These are phyloP conservation scores for Fagus crenata DNA, from an alignment of 306 rosid species.

Conservation along the genomic window DNA sequence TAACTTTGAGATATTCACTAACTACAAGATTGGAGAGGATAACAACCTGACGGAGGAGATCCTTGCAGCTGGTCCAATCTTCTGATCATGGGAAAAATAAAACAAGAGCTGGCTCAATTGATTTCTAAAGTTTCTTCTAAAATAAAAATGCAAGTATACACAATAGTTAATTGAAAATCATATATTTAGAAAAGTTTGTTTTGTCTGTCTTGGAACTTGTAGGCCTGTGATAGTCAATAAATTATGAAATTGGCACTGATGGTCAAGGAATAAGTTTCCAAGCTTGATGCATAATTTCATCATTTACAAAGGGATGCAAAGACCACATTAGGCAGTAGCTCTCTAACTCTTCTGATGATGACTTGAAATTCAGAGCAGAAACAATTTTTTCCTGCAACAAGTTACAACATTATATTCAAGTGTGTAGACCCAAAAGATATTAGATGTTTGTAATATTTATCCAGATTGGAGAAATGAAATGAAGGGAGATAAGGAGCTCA, in stretches of 20 bases:
- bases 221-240: too few relatives aligned
- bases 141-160: too few relatives aligned
- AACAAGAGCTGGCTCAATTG: not conserved
- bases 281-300: slow-evolving; percentile 53
- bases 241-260: not conserved
- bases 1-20: slow-evolving; percentile 68
- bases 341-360: slow-evolving; percentile 62
- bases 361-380: slow-evolving; percentile 52
- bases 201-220: too few relatives aligned
- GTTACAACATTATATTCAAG: not conserved
- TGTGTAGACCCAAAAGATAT: not conserved
- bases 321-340: slow-evolving; percentile 83
- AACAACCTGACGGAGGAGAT: slow-evolving; percentile 61
- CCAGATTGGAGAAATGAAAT: slow-evolving; percentile 9
- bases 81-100: slow-evolving; percentile 28
- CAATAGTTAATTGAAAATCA: too few relatives aligned
- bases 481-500: slow-evolving; percentile 7
- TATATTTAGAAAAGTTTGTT: too few relatives aligned
- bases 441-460: not conserved
- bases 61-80: slow-evolving; percentile 75
- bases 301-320: slow-evolving; percentile 52
- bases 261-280: slow-evolving; percentile 59
- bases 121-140: too few relatives aligned
- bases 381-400: slow-evolving; percentile 65
- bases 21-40: slow-evolving; percentile 61